Evolutionary conservation across 2,329 filamentous ascomycete species (phyloP).

Genomic region (Leptographium wingfieldii): DNA sequence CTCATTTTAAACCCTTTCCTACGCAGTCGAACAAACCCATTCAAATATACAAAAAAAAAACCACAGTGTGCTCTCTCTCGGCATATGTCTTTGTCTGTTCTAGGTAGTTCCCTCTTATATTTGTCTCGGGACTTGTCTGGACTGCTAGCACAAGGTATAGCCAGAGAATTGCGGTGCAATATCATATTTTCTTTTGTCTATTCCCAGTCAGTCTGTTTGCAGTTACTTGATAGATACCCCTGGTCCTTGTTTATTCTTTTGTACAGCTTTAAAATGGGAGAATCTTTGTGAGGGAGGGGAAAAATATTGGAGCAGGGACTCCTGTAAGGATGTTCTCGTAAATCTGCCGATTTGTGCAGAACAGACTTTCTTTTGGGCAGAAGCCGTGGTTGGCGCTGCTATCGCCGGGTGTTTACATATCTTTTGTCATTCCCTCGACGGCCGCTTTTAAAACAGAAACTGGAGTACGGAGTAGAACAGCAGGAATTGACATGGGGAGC

Average conservation of each 20-base stretch:
- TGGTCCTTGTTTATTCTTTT: background rate
- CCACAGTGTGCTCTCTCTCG: background rate
- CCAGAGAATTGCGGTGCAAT: background rate
- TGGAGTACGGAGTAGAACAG: background rate
- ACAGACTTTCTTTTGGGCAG: background rate
- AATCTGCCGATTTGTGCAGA: background rate
- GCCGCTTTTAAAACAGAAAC: background rate
- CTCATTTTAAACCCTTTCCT: slow-evolving; percentile 15
- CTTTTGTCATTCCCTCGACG: background rate
- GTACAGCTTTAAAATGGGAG: background rate
- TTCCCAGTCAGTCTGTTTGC: background rate
- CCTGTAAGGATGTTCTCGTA: background rate
- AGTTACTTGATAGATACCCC: slow-evolving; percentile 2
- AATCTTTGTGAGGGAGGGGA: background rate
- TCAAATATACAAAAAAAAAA: slow-evolving; percentile 7
- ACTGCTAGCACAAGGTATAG: background rate
- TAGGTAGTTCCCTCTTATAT: background rate
- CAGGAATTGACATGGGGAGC: background rate
- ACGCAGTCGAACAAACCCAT: background rate
- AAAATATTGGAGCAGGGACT: background rate
- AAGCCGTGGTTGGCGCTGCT: background rate
- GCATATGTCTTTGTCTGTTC: background rate
- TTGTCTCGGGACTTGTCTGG: background rate
- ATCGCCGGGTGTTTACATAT: background rate
- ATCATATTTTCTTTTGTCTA: background rate